Percentiles rank a stretch among this genome's conserved stretches.
phyloP scores from a whole-genome alignment of 768 basidiomycete genomes.

The Chalciporus sphaerocephalus region DNA sequence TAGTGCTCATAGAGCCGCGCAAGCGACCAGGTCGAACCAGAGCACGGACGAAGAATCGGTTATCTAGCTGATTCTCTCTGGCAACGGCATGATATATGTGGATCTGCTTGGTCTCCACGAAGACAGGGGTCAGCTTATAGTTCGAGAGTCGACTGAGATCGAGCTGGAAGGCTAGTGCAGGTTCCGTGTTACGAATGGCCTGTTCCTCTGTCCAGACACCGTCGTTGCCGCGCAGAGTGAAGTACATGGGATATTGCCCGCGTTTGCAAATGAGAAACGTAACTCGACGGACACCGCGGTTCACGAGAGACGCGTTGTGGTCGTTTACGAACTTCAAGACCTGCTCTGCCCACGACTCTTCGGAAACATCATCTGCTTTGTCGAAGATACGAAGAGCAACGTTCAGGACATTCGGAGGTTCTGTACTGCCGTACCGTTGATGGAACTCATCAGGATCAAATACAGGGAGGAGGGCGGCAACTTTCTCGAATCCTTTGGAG shows the following conservation, averaged over 20 bases:
- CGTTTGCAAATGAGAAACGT: slow-evolving; percentile 89
- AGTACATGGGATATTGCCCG: slow-evolving; percentile 91
- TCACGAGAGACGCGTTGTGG: slow-evolving; percentile 53
- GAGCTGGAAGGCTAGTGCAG: slow-evolving; percentile 95
- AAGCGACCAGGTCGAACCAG: slow-evolving; percentile 94
- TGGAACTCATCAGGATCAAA: slow-evolving; percentile 70
- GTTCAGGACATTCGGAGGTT: slow-evolving; percentile 92
- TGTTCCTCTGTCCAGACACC: slow-evolving; percentile 88
- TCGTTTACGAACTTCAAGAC: slow-evolving; percentile 71
- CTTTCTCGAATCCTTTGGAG: slow-evolving; percentile 66
- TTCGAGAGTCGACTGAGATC: slow-evolving; percentile 95
- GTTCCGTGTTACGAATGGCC: slow-evolving; percentile 97
- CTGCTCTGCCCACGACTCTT: slow-evolving; percentile 72
- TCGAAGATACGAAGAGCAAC: slow-evolving; percentile 87
- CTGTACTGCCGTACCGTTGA: slow-evolving; percentile 69
- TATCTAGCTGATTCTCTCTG: slow-evolving; percentile 95
- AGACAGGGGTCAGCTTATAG: slow-evolving; percentile 94
- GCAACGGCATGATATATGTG: slow-evolving; percentile 97
- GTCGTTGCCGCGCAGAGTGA: slow-evolving; percentile 75
- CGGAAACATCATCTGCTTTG: slow-evolving; percentile 69
- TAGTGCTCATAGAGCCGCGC: slow-evolving; percentile 85
- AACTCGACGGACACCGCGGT: slow-evolving; percentile 85
- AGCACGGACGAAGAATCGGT: slow-evolving; percentile 96
- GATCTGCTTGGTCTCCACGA: slow-evolving; percentile 95
- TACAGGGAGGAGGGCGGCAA: slow-evolving; percentile 66